Percentiles rank a stretch among this genome's conserved stretches.
Evolutionary conservation across 768 basidiomycete genomes (phyloP).

Genomic region (Pleurotus sapidus): DNA sequence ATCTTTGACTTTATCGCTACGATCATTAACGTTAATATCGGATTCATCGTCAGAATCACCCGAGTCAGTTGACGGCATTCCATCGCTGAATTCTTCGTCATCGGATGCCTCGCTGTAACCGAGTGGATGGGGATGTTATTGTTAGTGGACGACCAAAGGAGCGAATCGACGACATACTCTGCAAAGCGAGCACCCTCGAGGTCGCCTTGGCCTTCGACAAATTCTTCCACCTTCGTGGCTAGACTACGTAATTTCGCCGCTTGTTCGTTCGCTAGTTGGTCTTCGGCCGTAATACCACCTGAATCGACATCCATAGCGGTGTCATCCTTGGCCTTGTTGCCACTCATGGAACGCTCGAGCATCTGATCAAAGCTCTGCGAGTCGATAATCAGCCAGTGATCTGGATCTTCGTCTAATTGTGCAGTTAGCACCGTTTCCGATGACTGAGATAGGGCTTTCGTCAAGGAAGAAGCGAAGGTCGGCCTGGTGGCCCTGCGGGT

Average conservation of each 20-base stretch:
- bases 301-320: slow-evolving; percentile 52
- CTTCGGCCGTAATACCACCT: slow-evolving; percentile 34
- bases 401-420: slow-evolving; percentile 59
- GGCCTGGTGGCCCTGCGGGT: slow-evolving; percentile 33
- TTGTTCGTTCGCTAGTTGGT: slow-evolving; percentile 58
- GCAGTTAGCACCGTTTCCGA: slow-evolving; percentile 21
- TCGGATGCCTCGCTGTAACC: slow-evolving; percentile 67
- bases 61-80: slow-evolving; percentile 43
- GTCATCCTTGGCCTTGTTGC: slow-evolving; percentile 14
- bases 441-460: slow-evolving; percentile 52
- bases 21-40: slow-evolving; percentile 45
- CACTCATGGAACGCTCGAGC: slow-evolving; percentile 46
- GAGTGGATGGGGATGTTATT: not conserved
- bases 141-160: not conserved
- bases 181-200: slow-evolving; percentile 86
- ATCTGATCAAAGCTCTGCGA: slow-evolving; percentile 73
- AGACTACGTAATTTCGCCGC: slow-evolving; percentile 70
- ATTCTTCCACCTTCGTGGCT: slow-evolving; percentile 84
- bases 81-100: slow-evolving; percentile 51
- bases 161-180: slow-evolving; percentile 53
- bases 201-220: slow-evolving; percentile 88
- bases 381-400: slow-evolving; percentile 86
- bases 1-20: slow-evolving; percentile 30
- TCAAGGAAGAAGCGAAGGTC: slow-evolving; percentile 76
- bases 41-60: slow-evolving; percentile 37